Evolutionary conservation across 257 asterid genomes (phyloP).

Genomic region (Salvia hispanica): DNA sequence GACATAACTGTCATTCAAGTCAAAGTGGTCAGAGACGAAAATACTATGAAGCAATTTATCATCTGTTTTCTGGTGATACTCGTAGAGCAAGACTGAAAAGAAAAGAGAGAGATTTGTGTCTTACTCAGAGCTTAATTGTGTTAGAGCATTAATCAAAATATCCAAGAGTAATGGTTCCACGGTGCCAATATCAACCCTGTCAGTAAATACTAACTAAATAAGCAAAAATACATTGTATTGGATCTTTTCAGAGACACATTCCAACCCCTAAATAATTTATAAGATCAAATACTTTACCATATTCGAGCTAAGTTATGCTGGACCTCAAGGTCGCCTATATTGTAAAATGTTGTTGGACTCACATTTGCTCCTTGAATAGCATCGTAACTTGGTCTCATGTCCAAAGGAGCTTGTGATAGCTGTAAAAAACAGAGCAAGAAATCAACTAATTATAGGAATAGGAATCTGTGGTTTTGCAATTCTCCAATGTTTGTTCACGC

Average conservation of each 20-base stretch:
- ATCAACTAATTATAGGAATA: slow-evolving; percentile 15
- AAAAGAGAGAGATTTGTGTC: slow-evolving; percentile 26
- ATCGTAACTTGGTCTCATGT: slow-evolving; percentile 80
- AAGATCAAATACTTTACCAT: slow-evolving; percentile 51
- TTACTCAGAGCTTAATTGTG: slow-evolving; percentile 89
- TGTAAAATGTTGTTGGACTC: slow-evolving; percentile 81
- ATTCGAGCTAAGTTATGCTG: slow-evolving; percentile 88
- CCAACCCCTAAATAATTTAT: background rate
- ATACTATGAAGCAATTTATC: background rate
- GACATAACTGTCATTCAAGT: slow-evolving; percentile 53
- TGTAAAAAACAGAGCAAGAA: slow-evolving; percentile 36
- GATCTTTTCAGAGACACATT: slow-evolving; percentile 22
- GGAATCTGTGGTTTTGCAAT: background rate
- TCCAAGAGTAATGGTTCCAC: slow-evolving; percentile 82
- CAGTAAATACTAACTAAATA: slow-evolving; percentile 11
- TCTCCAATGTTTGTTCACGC: background rate
- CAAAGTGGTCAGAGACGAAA: slow-evolving; percentile 14
- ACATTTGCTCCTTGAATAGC: slow-evolving; percentile 84
- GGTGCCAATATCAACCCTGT: slow-evolving; percentile 94
- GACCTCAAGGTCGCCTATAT: slow-evolving; percentile 93
- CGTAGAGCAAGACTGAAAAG: background rate
- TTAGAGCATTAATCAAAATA: slow-evolving; percentile 79
- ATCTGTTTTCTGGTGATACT: background rate
- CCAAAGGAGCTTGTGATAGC: slow-evolving; percentile 79
- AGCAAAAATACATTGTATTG: slow-evolving; percentile 12